Evolutionary conservation across 2,329 filamentous ascomycete species (phyloP), one percentile per base, ranked within the genome.

Genomic region (Chaetomium olivaceum): DNA sequence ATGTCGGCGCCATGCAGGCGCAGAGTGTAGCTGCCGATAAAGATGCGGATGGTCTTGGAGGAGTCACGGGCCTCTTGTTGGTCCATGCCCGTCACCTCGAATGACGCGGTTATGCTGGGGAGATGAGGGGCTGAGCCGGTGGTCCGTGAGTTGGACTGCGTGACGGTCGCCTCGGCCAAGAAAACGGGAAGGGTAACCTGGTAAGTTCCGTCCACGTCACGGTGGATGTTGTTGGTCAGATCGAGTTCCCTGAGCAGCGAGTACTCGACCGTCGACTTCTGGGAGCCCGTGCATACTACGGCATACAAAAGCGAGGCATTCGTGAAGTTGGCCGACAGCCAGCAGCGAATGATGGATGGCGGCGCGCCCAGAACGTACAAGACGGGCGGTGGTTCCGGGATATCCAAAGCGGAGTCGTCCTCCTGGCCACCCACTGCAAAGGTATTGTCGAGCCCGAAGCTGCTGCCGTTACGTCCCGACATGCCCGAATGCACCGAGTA

Each of bases 291-390:
- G 77, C 95, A 98, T 2, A 98, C 83, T 39, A 93, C 93, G 43
- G 93, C 95, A 75, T 98, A 98, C 5, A 97, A 82, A 19, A 98
- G 84, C 11, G 92, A 90, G 70, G 91, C 89, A 75, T 97, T 94
- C 16, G 93, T 94, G 78, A 96, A 98, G 73, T 92, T 89, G 43
- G 89, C 90, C 29, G 91, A 94, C 71, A 98, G 83, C 93, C 95
- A 98, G 80, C 95, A 99, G 67, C 95, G 90, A 64, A 98, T 91
- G 70, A 99, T 97, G 33, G 93, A 92, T 6, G 95, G 95, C 6
- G 96, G 93, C 7, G 93, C 90, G 14, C 94, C 93, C 19, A 97
- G 82, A 61, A 96, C 85, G 75, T 93, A 92, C 65, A 97, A 83
- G 9, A 92, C 92, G 43, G 93, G 92, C 21, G 93, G 91, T 51